These are phyloP conservation scores for Spathaspora hagerdaliae DNA, from an alignment of 805 yeast genomes.

Conservation along the genomic window DNA sequence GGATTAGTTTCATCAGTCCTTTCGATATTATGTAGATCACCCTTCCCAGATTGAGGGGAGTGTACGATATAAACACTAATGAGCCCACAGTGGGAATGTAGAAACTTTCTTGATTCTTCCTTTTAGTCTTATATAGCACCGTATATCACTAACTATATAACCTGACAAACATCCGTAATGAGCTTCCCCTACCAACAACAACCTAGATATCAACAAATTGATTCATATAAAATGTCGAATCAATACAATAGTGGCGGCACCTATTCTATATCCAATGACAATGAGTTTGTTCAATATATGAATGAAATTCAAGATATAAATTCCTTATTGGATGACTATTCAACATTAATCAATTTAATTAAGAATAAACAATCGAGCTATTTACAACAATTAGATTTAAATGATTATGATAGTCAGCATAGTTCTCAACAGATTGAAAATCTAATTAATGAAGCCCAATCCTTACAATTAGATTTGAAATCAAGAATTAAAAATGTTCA, in stretches of 20 bases:
- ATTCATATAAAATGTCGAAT: constrained; percentile 25
- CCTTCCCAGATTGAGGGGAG: no score
- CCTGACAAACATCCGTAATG: not conserved
- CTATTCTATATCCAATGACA: constrained; percentile 22
- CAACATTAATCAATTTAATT: constrained; percentile 34
- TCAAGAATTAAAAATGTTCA: constrained; percentile 73
- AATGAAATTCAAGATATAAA: constrained; percentile 43
- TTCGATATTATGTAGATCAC: no score
- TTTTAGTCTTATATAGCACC: no score
- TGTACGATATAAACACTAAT: no score
- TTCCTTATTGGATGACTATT: constrained; percentile 38
- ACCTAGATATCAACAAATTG: not conserved
- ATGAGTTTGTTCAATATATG: constrained; percentile 43
- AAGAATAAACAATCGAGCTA: constrained; percentile 38
- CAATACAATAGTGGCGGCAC: constrained; percentile 13
- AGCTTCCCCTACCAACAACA: constrained; percentile 5
- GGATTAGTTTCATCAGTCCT: no score
- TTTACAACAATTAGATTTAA: constrained; percentile 38
- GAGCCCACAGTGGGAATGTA: no score
- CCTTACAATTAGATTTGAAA: constrained; percentile 73
- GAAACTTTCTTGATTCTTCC: no score
- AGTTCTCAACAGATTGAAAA: constrained; percentile 74
- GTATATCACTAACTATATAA: no score
- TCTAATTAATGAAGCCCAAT: constrained; percentile 71
- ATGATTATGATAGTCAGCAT: constrained; percentile 45